Percentiles rank a stretch among this genome's conserved stretches.
phyloP scores from a whole-genome alignment of 441 rosid genomes.

The Populus hybrid region DNA sequence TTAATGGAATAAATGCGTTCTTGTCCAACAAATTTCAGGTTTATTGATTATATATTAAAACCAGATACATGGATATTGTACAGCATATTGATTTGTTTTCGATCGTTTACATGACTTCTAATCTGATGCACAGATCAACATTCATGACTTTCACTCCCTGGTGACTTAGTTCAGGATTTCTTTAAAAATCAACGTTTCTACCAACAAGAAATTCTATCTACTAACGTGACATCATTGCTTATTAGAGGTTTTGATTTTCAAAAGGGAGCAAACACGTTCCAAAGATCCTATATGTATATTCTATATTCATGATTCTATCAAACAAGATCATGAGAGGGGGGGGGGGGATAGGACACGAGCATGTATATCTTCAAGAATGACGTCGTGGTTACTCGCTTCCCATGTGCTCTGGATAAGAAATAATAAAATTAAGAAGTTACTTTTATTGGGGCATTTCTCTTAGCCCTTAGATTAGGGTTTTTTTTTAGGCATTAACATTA shows the following conservation, averaged over 20 bases:
- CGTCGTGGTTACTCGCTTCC: not conserved
- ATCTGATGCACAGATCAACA: not conserved
- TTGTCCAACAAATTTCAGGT: too few species aligned
- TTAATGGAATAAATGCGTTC: too few species aligned
- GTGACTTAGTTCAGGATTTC: not conserved
- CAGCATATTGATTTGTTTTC: not conserved
- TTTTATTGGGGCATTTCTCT: not conserved
- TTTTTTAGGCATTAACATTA: not conserved
- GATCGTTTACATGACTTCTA: too few species aligned
- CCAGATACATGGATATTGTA: not conserved
- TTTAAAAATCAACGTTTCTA: not conserved
- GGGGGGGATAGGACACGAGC: not conserved
- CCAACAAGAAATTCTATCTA: not conserved
- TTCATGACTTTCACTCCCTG: not conserved
- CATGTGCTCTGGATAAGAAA: not conserved
- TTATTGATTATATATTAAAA: too few species aligned
- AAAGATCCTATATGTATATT: not conserved
- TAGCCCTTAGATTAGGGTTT: constrained; percentile 7
- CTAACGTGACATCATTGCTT: not conserved
- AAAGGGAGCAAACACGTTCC: not conserved
- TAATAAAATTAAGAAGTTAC: not conserved
- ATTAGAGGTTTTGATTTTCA: not conserved
- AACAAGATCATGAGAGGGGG: not conserved
- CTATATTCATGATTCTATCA: not conserved
- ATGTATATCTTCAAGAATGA: not conserved